Percentiles rank a stretch among this genome's conserved stretches.
These are phyloP conservation scores for Rhynchosporium graminicola DNA, from an alignment of 2,329 filamentous ascomycete genomes.

Conservation along the genomic window DNA sequence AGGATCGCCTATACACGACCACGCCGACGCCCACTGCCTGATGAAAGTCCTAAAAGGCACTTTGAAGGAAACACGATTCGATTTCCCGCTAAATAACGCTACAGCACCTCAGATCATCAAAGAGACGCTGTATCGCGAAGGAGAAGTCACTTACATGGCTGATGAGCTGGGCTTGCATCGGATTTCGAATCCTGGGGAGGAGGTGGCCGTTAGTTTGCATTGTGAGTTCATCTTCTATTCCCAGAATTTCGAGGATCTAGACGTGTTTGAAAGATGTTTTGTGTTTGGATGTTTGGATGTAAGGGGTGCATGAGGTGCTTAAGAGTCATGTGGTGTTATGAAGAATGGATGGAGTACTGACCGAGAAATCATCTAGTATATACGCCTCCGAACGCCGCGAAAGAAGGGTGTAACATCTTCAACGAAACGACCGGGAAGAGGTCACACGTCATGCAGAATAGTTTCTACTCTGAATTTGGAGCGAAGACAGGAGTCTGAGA, in stretches of 20 bases:
- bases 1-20: constrained; percentile 82
- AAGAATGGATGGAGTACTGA: constrained; percentile 8
- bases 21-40: constrained; percentile 84
- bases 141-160: constrained; percentile 87
- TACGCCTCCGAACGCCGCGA: constrained; percentile 86
- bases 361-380: constrained; percentile 55
- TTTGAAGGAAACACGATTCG: constrained; percentile 79
- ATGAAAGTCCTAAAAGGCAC: constrained; percentile 82
- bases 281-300: not conserved
- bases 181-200: constrained; percentile 71
- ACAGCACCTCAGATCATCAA: constrained; percentile 64
- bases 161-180: constrained; percentile 86
- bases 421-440: constrained; percentile 73
- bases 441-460: constrained; percentile 68
- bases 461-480: constrained; percentile 69
- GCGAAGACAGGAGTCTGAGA: not conserved
- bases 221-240: constrained; percentile 45
- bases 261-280: too few relatives aligned
- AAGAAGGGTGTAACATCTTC: constrained; percentile 79
- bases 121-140: constrained; percentile 66
- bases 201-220: constrained; percentile 84
- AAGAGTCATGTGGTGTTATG: not conserved
- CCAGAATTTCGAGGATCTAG: too few relatives aligned
- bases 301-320: not conserved
- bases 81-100: constrained; percentile 58